Base-by-base conservation (phyloP, 371 early-diverging fungal genomes). In the Apophysomyces sp. region DNA sequence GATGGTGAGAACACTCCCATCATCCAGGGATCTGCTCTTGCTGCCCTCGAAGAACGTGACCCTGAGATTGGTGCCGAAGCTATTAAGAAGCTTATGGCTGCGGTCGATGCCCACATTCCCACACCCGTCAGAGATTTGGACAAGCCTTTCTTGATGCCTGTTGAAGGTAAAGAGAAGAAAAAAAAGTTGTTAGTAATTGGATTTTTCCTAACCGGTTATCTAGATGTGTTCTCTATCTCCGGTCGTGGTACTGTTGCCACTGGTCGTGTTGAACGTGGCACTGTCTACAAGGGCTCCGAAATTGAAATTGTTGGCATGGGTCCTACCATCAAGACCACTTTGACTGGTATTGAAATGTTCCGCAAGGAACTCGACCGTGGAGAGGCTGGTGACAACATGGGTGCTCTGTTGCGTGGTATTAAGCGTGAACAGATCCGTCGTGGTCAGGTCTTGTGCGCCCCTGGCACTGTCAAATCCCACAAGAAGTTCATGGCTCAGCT, bases 241-340 rank as follows among this genome's bases (percentile, higher is more conserved):
- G 99, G 99, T 63, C 95, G 98, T 81, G 99, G 99, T 72, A 98
- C 95, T 41, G 99, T 99, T 21, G 92, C 90, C 58, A 98, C 99
- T 41, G 99, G 99, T 58, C 88, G 98, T 77, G 98, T 99, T 31
- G 98, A 98, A 78, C 92, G 97, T 74, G 99, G 99, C 61, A 83
- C 85, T 58, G 86, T 98, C 74, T 85, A 72, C 67, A 98, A 97
- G 89, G 97, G 97, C 72, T 84, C 86, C 63, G 95, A 97, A 84
- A 89, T 99, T 52, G 98, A 97, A 81, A 87, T 99, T 78, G 92
- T 98, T 62, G 99, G 99, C 61, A 92, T 89, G 78, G 97, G 97
- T 21, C 77, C 84, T 39, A 87, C 88, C 58, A 69, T 87, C 70
- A 96, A 95, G 89, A 95, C 97, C 57, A 93, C 87, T 30, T 81